Conservation (phyloP, 1,284 basidiomycete genomes). For the Cerioporus squamosus region DNA sequence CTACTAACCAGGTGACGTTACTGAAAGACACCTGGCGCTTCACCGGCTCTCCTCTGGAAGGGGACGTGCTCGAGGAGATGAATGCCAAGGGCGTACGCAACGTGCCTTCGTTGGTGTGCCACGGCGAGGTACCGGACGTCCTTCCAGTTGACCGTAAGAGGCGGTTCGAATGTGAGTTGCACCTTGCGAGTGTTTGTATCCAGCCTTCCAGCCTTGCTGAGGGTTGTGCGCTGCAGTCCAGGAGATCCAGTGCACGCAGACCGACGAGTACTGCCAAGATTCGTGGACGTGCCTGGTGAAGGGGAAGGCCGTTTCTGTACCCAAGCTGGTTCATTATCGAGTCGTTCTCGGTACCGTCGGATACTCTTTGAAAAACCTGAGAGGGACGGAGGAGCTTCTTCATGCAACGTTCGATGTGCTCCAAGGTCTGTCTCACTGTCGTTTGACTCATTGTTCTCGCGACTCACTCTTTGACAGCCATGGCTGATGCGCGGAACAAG, state of each 20-base stretch:
- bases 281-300: neutral
- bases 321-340: constrained; percentile 3
- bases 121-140: neutral
- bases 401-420: constrained; percentile 10
- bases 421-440: neutral
- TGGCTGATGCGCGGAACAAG: constrained; percentile 2
- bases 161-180: neutral
- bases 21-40: constrained; percentile 14
- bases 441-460: neutral
- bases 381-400: constrained; percentile 8
- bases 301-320: neutral
- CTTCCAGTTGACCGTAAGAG: neutral
- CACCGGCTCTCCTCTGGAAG: neutral
- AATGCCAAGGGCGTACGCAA: neutral
- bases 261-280: neutral
- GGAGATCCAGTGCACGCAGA: neutral
- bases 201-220: neutral
- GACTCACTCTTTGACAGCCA: neutral
- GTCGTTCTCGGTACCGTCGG: constrained; percentile 10
- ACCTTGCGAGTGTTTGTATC: neutral
- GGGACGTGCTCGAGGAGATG: neutral
- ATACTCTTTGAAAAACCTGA: neutral
- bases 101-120: neutral
- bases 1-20: neutral
- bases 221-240: neutral